These are phyloP conservation scores for Apophysomyces ossiformis DNA, from an alignment of 371 early-diverging fungal genomes.

Conservation along the genomic window DNA sequence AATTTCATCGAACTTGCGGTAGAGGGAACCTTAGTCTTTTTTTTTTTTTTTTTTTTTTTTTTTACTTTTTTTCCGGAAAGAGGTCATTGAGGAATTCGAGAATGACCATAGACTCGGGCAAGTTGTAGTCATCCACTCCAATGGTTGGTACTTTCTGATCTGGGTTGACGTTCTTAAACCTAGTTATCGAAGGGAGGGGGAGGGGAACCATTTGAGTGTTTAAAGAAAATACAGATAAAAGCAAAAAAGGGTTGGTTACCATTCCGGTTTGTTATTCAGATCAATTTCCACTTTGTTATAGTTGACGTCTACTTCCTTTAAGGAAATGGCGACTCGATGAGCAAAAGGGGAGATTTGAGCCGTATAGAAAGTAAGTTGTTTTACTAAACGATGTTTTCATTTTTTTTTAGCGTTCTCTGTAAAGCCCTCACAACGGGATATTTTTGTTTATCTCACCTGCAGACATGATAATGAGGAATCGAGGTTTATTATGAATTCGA, in stretches of 20 bases:
- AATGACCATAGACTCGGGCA: constrained; percentile 60
- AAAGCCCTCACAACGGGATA: too few relatives aligned
- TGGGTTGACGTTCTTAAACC: constrained; percentile 57
- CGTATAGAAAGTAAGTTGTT: constrained; percentile 56
- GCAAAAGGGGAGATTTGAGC: constrained; percentile 61
- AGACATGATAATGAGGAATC: too few relatives aligned
- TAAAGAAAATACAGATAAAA: too few relatives aligned
- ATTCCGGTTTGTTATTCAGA: constrained; percentile 62
- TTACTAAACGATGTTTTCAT: not conserved
- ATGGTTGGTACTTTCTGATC: constrained; percentile 60
- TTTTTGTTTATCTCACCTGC: too few relatives aligned
- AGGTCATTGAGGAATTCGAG: constrained; percentile 55
- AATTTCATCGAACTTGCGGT: not conserved
- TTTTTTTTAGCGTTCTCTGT: too few relatives aligned
- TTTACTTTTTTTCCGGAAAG: constrained; percentile 54
- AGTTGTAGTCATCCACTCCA: constrained; percentile 31
- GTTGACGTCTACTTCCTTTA: constrained; percentile 53
- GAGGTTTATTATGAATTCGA: too few relatives aligned
- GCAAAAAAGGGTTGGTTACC: constrained; percentile 28
- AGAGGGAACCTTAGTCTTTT: not conserved
- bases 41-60: constrained; percentile 41
- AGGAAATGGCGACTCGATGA: constrained; percentile 63
- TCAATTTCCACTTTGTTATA: constrained; percentile 62
- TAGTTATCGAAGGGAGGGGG: not conserved
- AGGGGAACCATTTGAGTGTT: not conserved